Conservation (phyloP, 257 asterid genomes). For the Solanum commersonii region DNA sequence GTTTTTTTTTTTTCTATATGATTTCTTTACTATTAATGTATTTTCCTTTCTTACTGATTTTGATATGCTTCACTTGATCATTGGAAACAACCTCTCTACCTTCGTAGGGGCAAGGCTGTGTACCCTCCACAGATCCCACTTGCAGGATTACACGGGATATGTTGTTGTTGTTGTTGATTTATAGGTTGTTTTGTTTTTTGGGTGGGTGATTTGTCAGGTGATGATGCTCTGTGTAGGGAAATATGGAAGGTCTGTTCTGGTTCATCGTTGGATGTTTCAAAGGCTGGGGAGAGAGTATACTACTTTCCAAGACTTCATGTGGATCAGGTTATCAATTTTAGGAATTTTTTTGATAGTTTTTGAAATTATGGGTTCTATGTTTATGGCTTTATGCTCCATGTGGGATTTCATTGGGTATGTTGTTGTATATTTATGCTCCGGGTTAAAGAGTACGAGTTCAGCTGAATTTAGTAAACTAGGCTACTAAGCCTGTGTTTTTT, state of each 20-base stretch:
- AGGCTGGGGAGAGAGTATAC: constrained; percentile 38
- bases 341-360: neutral
- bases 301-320: constrained; percentile 69
- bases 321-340: constrained; percentile 43
- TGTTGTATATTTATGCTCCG: neutral
- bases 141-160: neutral
- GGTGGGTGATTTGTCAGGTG: neutral
- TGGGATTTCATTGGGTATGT: neutral
- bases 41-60: neutral
- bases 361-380: neutral
- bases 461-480: neutral
- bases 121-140: neutral
- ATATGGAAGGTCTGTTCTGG: constrained; percentile 75
- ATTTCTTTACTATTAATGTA: neutral
- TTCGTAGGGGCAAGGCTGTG: neutral
- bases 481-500: neutral
- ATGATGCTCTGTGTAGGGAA: constrained; percentile 34
- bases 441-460: neutral
- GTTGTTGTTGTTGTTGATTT: neutral
- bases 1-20: neutral
- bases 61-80: neutral
- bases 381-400: neutral
- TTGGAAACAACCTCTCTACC: neutral
- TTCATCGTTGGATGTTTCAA: constrained; percentile 58
- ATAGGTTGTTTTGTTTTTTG: neutral